Base-by-base conservation (phyloP, 306 rosid genomes). In the Quercus rubra region DNA sequence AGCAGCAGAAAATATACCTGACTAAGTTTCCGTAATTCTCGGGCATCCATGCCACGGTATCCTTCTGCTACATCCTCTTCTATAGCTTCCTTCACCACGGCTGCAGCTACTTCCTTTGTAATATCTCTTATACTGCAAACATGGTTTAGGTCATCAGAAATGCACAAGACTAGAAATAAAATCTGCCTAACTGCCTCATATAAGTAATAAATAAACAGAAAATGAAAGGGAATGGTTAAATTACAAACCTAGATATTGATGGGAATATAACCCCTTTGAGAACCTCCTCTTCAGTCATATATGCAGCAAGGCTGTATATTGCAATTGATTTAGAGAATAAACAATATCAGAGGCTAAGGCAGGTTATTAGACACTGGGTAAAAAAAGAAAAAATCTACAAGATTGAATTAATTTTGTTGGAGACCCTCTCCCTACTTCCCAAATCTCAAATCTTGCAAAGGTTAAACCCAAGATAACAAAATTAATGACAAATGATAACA, bases 21-120 rank as follows among this genome's bases (percentile, higher is more conserved):
- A 62, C 57, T 83, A 66, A 93, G 92, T 87, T 78, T 96, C 56
- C 21, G 85, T 49, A 96, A 90, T 74, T 96, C 99, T 75, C 94
- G 91, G 67, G 91, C 92, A 79, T 96, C 98, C 85, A 96, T 88
- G 67, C 73, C 91, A 6, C 92, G 93, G 79, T 91, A 83, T 58
- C 99, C 99, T 88, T 93, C 99, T 0, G 88, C 99, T 73, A 96
- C 89, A 80, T 93, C 97, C 86, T 96, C 99, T 74, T 79, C 91
- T 77, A 96, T 62, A 52, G 99, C 96, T 87, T 96, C 99, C 81
- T 86, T 86, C 80, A 96, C 81, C 79, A 96, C 97, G 86, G 99
- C 96, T 33, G 97, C 88, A 55, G 99, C 98, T 66, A 96, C 91
- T 89, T 83, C 86, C 92, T 90, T 87, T 6, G 99, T 96, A 74